phyloP scores from a whole-genome alignment of 768 basidiomycete genomes.

The Phaeolepiota aurea region DNA sequence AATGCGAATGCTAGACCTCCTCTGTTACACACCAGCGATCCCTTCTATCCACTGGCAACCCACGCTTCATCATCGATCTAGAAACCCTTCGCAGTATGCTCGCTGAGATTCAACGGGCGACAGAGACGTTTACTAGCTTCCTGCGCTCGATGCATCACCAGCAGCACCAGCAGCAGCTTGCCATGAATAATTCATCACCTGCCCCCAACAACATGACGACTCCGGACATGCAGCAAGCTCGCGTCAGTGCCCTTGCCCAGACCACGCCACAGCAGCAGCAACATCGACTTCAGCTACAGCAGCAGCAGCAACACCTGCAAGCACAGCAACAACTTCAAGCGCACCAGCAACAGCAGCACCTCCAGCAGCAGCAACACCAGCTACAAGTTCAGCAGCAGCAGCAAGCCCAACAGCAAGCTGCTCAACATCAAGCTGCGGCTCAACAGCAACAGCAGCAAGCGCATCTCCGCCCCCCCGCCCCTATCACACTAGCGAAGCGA shows the following conservation, averaged over 20 bases:
- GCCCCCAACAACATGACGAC: not conserved
- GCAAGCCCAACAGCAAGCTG: constrained; percentile 9
- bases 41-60: constrained; percentile 25
- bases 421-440: constrained; percentile 11
- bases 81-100: constrained; percentile 35
- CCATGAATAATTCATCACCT: not conserved
- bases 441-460: constrained; percentile 9
- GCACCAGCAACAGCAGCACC: constrained; percentile 7
- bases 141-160: constrained; percentile 9
- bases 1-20: constrained; percentile 23
- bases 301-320: constrained; percentile 7
- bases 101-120: constrained; percentile 29
- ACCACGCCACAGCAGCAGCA: constrained; percentile 8
- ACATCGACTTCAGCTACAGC: constrained; percentile 11
- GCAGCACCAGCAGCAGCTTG: constrained; percentile 9
- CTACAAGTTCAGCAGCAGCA: constrained; percentile 10
- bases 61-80: constrained; percentile 31
- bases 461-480: constrained; percentile 14
- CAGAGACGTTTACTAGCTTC: constrained; percentile 26
- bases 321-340: constrained; percentile 7
- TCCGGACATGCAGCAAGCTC: constrained; percentile 5
- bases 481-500: constrained; percentile 18
- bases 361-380: constrained; percentile 6
- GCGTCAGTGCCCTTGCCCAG: not conserved
- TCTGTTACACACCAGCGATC: constrained; percentile 36